phyloP scores from a whole-genome alignment of 108 stramenopile genomes.

The Schizochytrium sp. region DNA sequence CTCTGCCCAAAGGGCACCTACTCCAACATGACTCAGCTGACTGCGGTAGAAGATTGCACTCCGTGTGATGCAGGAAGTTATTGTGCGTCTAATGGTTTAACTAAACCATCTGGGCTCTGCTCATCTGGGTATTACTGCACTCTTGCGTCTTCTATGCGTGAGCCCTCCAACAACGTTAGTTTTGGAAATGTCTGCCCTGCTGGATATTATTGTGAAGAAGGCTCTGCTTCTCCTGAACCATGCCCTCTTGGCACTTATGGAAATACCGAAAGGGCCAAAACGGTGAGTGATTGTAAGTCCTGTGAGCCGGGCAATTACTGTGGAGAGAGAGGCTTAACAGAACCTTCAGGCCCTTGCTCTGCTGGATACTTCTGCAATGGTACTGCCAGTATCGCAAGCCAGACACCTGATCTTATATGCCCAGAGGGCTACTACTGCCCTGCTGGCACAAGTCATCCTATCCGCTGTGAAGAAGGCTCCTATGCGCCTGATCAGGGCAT shows the following conservation, averaged over 20 bases:
- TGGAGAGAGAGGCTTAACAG: constrained; percentile 65
- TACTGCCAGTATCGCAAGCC: constrained; percentile 59
- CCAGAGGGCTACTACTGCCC: constrained; percentile 62
- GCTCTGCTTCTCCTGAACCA: constrained; percentile 61
- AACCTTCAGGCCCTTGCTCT: constrained; percentile 64
- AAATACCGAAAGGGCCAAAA: background rate
- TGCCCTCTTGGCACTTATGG: constrained; percentile 71
- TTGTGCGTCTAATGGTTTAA: constrained; percentile 61
- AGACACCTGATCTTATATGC: constrained; percentile 52
- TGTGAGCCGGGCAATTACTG: constrained; percentile 74
- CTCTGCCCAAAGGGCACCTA: constrained; percentile 69
- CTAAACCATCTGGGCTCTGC: constrained; percentile 64
- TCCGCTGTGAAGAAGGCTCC: constrained; percentile 65
- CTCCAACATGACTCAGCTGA: constrained; percentile 64
- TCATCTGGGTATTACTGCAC: constrained; percentile 72
- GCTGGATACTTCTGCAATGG: constrained; percentile 70
- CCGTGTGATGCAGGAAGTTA: constrained; percentile 69
- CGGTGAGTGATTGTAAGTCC: constrained; percentile 62
- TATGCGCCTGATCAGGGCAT: constrained; percentile 59
- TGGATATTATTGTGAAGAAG: constrained; percentile 73
- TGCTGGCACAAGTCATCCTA: constrained; percentile 37
- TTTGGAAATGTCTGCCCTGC: constrained; percentile 69
- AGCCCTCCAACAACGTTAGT: constrained; percentile 55
- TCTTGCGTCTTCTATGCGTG: constrained; percentile 64
- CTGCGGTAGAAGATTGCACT: constrained; percentile 64